Evolutionary conservation across 495 filamentous ascomycete species (phyloP), one percentile per base, ranked within the genome.

Genomic region (Talaromyces wortmannii): DNA sequence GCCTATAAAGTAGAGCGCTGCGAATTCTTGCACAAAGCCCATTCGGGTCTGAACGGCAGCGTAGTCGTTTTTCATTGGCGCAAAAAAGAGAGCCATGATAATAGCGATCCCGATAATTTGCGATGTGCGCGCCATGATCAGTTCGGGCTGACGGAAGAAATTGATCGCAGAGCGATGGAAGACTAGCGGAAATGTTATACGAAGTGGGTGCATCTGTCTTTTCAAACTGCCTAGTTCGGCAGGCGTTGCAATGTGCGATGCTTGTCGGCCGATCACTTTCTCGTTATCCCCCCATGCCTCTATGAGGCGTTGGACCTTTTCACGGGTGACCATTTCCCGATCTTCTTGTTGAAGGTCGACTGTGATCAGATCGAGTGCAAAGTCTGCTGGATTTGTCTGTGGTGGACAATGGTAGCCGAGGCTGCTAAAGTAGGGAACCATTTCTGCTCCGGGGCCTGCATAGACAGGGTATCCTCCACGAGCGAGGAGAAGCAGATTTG

Each of bases 341-440:
- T 71, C 64, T 47, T 73, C 78, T 47, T 82, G 78, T 60, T 88
- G 86, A 0, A 90, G 73, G 57, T 90, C 83, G 23, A 90, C 78
- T 0, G 87, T 88, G 50, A 91, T 87, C 6, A 89, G 71, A 64
- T 91, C 87, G 11, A 90, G 70, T 4, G 85, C 85, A 56, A 89
- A 89, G 62, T 90, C 88, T 3, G 88, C 85, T 3, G 87, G 86
- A 55, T 90, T 91, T 15, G 83, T 86, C 51, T 80, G 79, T 17
- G 69, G 69, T 5, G 85, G 83, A 62, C 87, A 90, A 10, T 78
- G 61, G 56, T 83, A 80, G 4, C 84, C 84, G 7, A 85, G 66
- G 4, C 61, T 57, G 3, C 67, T 62, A 57, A 91, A 88, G 61
- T 89, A 82, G 0, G 77, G 62, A 4, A 90, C 72, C 83, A 91